Conservation (phyloP, 148 eudicot species). For the Gaultheria prostrata region DNA sequence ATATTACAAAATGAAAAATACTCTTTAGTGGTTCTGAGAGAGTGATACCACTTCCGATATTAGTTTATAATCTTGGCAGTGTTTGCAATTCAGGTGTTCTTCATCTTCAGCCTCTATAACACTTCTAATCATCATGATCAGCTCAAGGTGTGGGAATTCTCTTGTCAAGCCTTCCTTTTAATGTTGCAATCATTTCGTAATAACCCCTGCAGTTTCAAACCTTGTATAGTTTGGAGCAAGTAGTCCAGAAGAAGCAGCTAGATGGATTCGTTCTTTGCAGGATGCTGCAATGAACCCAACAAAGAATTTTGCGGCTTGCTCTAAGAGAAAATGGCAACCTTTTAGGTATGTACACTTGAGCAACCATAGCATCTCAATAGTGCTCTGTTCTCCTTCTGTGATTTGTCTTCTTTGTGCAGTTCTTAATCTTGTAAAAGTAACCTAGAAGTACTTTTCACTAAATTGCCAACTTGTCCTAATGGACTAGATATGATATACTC, state of each 20-base stretch:
- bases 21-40: slow-evolving; percentile 4
- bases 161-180: slow-evolving; percentile 9
- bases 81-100: slow-evolving; percentile 50
- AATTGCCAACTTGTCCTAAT: background rate
- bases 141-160: slow-evolving; percentile 51
- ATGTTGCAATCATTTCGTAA: background rate
- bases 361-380: background rate
- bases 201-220: background rate
- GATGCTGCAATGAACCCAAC: slow-evolving; percentile 44
- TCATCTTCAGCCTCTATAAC: slow-evolving; percentile 61
- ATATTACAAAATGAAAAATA: background rate
- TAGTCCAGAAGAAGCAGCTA: slow-evolving; percentile 72
- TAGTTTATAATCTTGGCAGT: background rate
- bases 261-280: slow-evolving; percentile 60
- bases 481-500: background rate
- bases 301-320: slow-evolving; percentile 29
- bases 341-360: slow-evolving; percentile 41
- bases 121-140: slow-evolving; percentile 62
- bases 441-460: background rate
- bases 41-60: background rate
- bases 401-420: slow-evolving; percentile 1
- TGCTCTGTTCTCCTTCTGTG: background rate
- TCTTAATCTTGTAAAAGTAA: slow-evolving; percentile 3
- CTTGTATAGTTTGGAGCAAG: slow-evolving; percentile 56
- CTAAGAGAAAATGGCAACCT: slow-evolving; percentile 52